A percentile compares a stretch with the other conserved stretches of the same genome.
phyloP scores from a whole-genome alignment of 148 eudicot species.

The Linanthus parryae region DNA sequence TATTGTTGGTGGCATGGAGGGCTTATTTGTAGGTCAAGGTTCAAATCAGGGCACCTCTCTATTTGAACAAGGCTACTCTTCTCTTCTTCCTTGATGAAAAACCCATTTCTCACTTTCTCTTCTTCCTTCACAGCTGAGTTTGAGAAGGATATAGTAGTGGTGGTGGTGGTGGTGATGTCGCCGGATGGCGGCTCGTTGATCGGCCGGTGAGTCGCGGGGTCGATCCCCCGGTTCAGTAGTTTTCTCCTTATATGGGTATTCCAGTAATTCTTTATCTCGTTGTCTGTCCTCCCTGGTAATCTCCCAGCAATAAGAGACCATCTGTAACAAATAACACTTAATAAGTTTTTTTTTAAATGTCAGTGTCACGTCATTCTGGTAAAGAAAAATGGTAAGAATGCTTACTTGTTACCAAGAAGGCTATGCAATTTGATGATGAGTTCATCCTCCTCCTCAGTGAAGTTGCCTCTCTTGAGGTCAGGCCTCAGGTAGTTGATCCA shows the following conservation, averaged over 20 bases:
- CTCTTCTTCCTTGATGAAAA: conserved; percentile 11
- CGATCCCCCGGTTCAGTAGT: conserved; percentile 79
- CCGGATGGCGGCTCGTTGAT: conserved; percentile 29
- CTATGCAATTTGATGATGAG: conserved; percentile 91
- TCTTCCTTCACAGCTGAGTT: conserved; percentile 17
- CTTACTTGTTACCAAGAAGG: conserved; percentile 94
- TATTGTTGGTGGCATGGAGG: conserved; percentile 41
- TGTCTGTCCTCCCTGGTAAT: conserved; percentile 88
- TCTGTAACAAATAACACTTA: conserved; percentile 21
- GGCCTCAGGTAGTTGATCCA: conserved; percentile 93
- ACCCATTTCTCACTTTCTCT: conserved; percentile 7
- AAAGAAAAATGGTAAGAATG: too few relatives aligned
- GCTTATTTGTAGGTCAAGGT: conserved; percentile 77
- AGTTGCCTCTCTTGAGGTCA: conserved; percentile 88
- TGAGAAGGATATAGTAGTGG: conserved; percentile 48
- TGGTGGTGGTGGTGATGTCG: conserved; percentile 7
- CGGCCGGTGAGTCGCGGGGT: conserved; percentile 69
- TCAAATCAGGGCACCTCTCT: conserved; percentile 66
- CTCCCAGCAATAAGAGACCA: conserved; percentile 96
- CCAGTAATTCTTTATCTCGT: conserved; percentile 94
- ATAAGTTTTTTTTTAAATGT: too few relatives aligned
- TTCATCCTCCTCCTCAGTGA: conserved; percentile 82
- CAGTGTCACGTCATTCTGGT: too few relatives aligned
- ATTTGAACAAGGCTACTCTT: conserved; percentile 18
- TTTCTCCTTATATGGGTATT: conserved; percentile 87